phyloP scores from a whole-genome alignment of 1,284 basidiomycete species.

The Schizophyllum amplum region DNA sequence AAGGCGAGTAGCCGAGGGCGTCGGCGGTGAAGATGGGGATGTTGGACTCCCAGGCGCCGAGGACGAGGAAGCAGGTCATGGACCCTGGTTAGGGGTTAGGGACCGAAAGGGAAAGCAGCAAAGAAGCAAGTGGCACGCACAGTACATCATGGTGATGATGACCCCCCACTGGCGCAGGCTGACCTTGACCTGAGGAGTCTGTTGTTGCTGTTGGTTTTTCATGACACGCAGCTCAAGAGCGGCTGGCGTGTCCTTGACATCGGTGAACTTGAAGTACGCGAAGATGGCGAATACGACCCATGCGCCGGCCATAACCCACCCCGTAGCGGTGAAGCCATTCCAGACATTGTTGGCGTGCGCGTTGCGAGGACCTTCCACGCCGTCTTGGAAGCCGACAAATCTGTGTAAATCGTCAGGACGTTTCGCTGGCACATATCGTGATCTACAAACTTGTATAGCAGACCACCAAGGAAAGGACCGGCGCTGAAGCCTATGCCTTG shows the following conservation, averaged over 20 bases:
- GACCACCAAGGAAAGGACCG: constrained; percentile 60
- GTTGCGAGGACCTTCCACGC: not conserved
- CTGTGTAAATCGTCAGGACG: too few species aligned
- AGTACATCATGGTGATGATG: constrained; percentile 63
- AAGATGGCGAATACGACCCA: constrained; percentile 47
- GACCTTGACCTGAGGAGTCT: constrained; percentile 1
- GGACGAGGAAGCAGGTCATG: constrained; percentile 68
- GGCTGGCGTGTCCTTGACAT: constrained; percentile 26
- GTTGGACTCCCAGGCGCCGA: constrained; percentile 66
- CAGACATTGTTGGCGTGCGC: constrained; percentile 19
- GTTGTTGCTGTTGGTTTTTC: not conserved
- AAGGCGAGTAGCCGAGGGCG: constrained; percentile 49
- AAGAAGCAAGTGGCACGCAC: too few species aligned
- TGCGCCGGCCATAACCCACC: constrained; percentile 53
- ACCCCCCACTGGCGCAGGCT: constrained; percentile 36
- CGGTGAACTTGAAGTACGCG: constrained; percentile 40
- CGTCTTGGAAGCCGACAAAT: not conserved
- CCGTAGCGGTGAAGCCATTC: constrained; percentile 60
- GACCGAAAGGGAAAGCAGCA: too few species aligned
- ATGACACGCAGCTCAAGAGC: constrained; percentile 5
- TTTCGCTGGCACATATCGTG: too few species aligned
- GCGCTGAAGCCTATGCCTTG: constrained; percentile 57
- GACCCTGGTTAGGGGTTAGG: too few species aligned
- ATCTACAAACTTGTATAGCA: constrained; percentile 51
- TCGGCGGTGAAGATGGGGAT: constrained; percentile 55